Evolutionary conservation across 306 rosid species (phyloP), one percentile per base, ranked within the genome.

Genomic region (Heteromeles arbutifolia): DNA sequence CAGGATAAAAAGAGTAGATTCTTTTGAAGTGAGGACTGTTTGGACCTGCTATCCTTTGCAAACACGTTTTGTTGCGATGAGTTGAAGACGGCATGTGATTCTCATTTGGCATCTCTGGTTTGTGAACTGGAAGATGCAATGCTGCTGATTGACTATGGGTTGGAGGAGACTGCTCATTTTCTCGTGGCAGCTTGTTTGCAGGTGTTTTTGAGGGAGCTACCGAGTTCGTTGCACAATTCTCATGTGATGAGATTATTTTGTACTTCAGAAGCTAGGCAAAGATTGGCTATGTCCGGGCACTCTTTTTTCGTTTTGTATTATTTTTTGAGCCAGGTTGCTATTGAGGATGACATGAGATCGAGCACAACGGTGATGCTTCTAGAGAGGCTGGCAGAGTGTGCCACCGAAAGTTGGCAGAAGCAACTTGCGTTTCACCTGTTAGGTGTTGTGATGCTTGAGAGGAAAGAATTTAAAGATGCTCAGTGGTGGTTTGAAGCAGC

Each of bases 141-240:
- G 83, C 72, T 86, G 82, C 79, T 93, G 17, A 58, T 93, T 41
- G 98, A 90, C 70, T 89, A 93, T 67, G 98, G 92, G 26, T 62
- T 93, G 69, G 98, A 89, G 83, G 98, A 90, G 86, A 82, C 69
- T 0, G 91, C 97, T 0, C 81, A 87, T 74, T 84, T 93, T 70
- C 81, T 93, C 14, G 95, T 93, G 67, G 95, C 93, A 11, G 91
- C 98, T 81, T 90, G 98, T 82, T 86, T 93, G 88, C 98, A 93
- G 84, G 88, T 90, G 82, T 84, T 86, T 58, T 69, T 93, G 43
- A 85, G 98, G 82, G 98, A 91, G 87, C 93, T 93, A 7, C 97
- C 98, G 0, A 34, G 63, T 80, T 85, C 90, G 3, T 73, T 90
- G 82, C 88, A 86, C 34, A 76, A 84, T 80, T 78, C 77, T 2